phyloP scores from a whole-genome alignment of 2,329 filamentous ascomycete genomes.

The Xylariaceae sp. region DNA sequence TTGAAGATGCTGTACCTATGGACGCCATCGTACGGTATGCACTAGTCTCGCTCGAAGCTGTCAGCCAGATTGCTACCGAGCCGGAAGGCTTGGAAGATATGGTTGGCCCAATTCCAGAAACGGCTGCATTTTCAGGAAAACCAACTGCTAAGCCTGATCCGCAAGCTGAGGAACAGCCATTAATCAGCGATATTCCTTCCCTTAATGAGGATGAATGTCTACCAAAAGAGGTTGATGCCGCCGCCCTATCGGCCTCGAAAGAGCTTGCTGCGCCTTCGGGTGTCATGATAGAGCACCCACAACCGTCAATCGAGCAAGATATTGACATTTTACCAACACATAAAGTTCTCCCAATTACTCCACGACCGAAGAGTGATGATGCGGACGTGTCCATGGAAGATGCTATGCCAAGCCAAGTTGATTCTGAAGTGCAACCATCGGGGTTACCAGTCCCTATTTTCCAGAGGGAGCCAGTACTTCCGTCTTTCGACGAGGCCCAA shows the following conservation, averaged over 20 bases:
- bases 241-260: conserved; percentile 22
- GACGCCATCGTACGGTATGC: conserved; percentile 55
- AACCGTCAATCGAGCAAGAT: conserved; percentile 39
- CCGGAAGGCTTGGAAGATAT: conserved; percentile 51
- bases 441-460: conserved; percentile 23
- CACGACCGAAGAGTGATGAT: conserved; percentile 33
- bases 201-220: conserved; percentile 13
- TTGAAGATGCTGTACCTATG: conserved; percentile 46
- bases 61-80: conserved; percentile 54
- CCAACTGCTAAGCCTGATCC: conserved; percentile 27
- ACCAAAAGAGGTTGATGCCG: conserved; percentile 28
- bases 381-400: conserved; percentile 48
- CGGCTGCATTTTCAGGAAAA: conserved; percentile 34
- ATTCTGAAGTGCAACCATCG: conserved; percentile 27
- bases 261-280: conserved; percentile 9
- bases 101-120: conserved; percentile 49
- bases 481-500: conserved; percentile 38
- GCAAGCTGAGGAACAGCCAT: conserved; percentile 31
- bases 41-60: conserved; percentile 54
- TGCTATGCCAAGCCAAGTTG: conserved; percentile 32
- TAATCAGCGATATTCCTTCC: conserved; percentile 3
- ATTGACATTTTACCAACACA: conserved; percentile 26
- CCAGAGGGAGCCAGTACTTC: conserved; percentile 29
- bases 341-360: conserved; percentile 16
- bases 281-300: conserved; percentile 31